Percentiles rank a stretch among this genome's conserved stretches.
phyloP scores from a whole-genome alignment of 352 stramenopile genomes.

The Phytophthora pistaciae region DNA sequence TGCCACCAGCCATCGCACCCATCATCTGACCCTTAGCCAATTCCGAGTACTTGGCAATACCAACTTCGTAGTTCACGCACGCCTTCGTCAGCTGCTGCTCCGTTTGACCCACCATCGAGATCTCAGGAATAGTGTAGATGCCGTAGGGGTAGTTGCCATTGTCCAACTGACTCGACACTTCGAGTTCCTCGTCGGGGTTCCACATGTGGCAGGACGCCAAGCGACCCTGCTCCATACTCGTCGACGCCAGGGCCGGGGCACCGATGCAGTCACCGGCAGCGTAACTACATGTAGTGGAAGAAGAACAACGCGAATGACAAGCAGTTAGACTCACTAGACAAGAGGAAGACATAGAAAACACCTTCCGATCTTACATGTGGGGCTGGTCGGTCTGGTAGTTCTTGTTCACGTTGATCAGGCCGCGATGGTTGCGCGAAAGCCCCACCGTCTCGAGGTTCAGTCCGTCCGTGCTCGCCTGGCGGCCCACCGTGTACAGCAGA shows the following conservation, averaged over 20 bases:
- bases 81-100: constrained; percentile 88
- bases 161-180: constrained; percentile 73
- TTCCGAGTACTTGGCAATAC: constrained; percentile 88
- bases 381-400: constrained; percentile 88
- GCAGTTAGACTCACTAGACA: not conserved
- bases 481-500: constrained; percentile 84
- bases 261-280: constrained; percentile 91
- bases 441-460: constrained; percentile 87
- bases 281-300: constrained; percentile 68
- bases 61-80: constrained; percentile 89
- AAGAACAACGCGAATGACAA: not conserved
- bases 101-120: constrained; percentile 92
- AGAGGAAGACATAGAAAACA: not conserved
- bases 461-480: constrained; percentile 81
- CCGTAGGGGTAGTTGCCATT: constrained; percentile 90
- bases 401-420: constrained; percentile 88
- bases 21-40: constrained; percentile 92
- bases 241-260: constrained; percentile 87
- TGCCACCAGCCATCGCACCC: constrained; percentile 78
- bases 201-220: constrained; percentile 91
- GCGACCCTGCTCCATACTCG: constrained; percentile 91
- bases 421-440: constrained; percentile 79
- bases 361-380: constrained; percentile 65
- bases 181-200: constrained; percentile 56
- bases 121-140: constrained; percentile 94